Percentiles rank a stretch among this genome's conserved stretches.
phyloP scores from a whole-genome alignment of 257 asterid genomes.

The Eustoma russellianum region DNA sequence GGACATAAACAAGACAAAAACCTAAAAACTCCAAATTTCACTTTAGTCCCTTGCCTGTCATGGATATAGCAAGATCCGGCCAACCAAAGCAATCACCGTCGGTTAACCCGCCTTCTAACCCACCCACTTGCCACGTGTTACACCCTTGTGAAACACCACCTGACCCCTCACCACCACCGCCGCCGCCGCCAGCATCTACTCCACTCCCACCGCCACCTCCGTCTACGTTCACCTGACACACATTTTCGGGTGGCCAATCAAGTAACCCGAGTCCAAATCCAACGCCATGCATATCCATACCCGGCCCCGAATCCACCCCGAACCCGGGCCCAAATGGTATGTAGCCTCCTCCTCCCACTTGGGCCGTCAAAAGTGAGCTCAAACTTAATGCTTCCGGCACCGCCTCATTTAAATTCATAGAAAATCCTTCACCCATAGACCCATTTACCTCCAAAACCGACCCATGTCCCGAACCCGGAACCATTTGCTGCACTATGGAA shows the following conservation, averaged over 20 bases:
- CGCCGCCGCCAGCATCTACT: conserved; percentile 12
- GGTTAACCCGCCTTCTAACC: conserved; percentile 17
- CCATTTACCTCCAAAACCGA: neutral
- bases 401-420: conserved; percentile 32
- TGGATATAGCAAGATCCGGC: conserved; percentile 54
- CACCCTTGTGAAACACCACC: conserved; percentile 11
- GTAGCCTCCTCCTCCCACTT: conserved; percentile 19
- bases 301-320: conserved; percentile 26
- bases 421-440: conserved; percentile 15
- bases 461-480: conserved; percentile 4
- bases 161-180: conserved; percentile 9
- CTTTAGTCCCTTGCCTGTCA: conserved; percentile 41
- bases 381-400: conserved; percentile 25
- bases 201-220: conserved; percentile 12
- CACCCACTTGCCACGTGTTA: conserved; percentile 44
- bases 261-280: conserved; percentile 27
- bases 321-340: conserved; percentile 20
- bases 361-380: conserved; percentile 18
- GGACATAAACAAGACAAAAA: too few species aligned
- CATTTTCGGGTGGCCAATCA: conserved; percentile 37
- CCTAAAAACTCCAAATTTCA: conserved; percentile 8
- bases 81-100: conserved; percentile 41
- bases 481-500: conserved; percentile 8
- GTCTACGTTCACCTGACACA: conserved; percentile 9
- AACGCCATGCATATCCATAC: conserved; percentile 18